These are phyloP conservation scores for Chenopodium quinoa DNA, from an alignment of 148 eudicot species.

Conservation along the genomic window DNA sequence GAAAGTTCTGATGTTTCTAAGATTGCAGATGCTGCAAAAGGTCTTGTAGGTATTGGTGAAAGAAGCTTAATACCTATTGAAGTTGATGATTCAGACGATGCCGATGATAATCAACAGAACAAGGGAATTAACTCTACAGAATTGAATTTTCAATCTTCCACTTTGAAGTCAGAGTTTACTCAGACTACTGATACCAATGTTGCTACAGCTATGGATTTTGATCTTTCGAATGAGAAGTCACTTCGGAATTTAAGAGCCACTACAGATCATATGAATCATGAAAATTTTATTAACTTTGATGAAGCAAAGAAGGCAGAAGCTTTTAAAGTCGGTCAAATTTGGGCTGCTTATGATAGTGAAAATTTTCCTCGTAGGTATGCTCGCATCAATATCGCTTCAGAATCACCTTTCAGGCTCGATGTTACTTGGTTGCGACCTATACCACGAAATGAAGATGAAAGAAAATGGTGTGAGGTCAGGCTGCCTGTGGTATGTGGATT, in stretches of 20 bases:
- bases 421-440: constrained; percentile 52
- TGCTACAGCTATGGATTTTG: constrained; percentile 1
- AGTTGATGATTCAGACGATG: constrained; percentile 20
- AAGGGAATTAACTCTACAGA: constrained; percentile 6
- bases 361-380: constrained; percentile 45
- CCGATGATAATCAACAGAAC: background rate
- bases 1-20: constrained; percentile 5
- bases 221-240: constrained; percentile 1
- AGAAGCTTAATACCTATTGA: constrained; percentile 6
- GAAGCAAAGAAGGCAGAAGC: constrained; percentile 26
- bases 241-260: background rate
- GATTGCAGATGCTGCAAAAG: background rate
- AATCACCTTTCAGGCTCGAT: constrained; percentile 30
- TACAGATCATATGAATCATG: constrained; percentile 14
- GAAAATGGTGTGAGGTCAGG: constrained; percentile 55
- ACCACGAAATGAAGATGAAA: constrained; percentile 39
- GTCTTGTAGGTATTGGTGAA: background rate
- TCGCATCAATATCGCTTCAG: constrained; percentile 27
- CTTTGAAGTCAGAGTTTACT: background rate
- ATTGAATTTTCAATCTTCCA: constrained; percentile 5
- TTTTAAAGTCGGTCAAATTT: constrained; percentile 50
- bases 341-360: constrained; percentile 50
- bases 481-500: constrained; percentile 60
- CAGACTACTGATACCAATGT: background rate
- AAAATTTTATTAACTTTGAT: constrained; percentile 37